A percentile compares a stretch with the other conserved stretches of the same genome.
Conservation (phyloP, 176 grass and related monocot species). For the Aechmea fasciata region DNA sequence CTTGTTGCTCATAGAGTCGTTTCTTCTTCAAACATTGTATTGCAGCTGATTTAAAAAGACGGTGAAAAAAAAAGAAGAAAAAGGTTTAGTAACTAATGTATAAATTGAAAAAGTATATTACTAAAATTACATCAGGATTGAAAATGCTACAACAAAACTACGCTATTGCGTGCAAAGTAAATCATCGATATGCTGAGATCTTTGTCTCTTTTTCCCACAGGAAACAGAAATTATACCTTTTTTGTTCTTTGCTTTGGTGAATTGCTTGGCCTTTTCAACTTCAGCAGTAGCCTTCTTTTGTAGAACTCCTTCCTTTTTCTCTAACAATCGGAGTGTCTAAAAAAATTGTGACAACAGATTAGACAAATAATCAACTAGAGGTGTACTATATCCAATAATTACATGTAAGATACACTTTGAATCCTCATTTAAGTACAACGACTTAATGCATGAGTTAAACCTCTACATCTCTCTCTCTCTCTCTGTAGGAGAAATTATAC, state of each 20-base stretch:
- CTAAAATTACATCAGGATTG: too few species aligned
- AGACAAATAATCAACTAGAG: not conserved
- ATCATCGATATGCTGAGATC: too few species aligned
- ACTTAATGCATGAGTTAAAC: not conserved
- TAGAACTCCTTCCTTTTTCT: slow-evolving; percentile 70
- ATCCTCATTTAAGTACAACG: not conserved
- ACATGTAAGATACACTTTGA: not conserved
- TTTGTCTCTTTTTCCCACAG: not conserved
- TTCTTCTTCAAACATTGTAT: slow-evolving; percentile 17
- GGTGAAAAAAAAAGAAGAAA: not conserved
- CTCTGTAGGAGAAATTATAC: too few species aligned
- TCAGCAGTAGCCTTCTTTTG: slow-evolving; percentile 57
- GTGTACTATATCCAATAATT: too few species aligned
- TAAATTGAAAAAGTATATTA: not conserved
- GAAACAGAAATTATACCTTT: slow-evolving; percentile 23
- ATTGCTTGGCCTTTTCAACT: slow-evolving; percentile 66
- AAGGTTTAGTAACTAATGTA: not conserved
- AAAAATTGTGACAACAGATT: not conserved
- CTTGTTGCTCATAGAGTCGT: slow-evolving; percentile 7
- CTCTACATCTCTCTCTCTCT: too few species aligned
- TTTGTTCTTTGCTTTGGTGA: slow-evolving; percentile 71
- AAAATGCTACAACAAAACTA: too few species aligned
- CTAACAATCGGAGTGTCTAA: slow-evolving; percentile 68
- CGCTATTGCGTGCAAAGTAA: too few species aligned
- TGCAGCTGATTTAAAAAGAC: slow-evolving; percentile 2